Percentiles rank a stretch among this genome's conserved stretches.
phyloP scores from a whole-genome alignment of 2,329 filamentous ascomycete genomes.

The Allantophomopsis lycopodina region DNA sequence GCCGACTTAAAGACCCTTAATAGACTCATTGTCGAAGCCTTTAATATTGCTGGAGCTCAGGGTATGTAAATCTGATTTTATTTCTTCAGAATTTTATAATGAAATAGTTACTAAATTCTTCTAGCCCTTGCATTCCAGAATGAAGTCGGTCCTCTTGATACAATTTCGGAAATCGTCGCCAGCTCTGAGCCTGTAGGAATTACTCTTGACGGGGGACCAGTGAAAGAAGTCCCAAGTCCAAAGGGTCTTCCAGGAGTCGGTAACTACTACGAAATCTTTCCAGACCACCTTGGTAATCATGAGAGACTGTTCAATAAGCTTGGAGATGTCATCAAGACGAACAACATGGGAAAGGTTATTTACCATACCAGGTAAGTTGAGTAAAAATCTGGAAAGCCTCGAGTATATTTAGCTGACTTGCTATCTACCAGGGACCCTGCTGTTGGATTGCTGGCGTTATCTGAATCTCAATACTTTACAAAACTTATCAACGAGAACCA shows the following conservation, averaged over 20 bases:
- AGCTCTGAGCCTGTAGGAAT: conserved; percentile 2
- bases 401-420: no score
- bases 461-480: conserved; percentile 21
- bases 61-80: background rate
- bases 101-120: background rate
- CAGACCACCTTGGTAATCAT: conserved; percentile 23
- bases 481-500: conserved; percentile 19
- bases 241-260: conserved; percentile 19
- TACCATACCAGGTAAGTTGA: conserved; percentile 10
- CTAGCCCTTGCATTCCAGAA: conserved; percentile 3
- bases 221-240: conserved; percentile 9
- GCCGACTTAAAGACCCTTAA: conserved; percentile 2
- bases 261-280: conserved; percentile 21
- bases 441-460: conserved; percentile 17
- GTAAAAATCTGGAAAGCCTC: no score
- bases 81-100: no score
- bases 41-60: conserved; percentile 2
- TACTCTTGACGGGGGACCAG: conserved; percentile 2
- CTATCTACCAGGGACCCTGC: conserved; percentile 15
- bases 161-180: background rate
- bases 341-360: conserved; percentile 17
- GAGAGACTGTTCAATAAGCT: conserved; percentile 21
- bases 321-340: conserved; percentile 20
- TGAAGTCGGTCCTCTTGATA: background rate
- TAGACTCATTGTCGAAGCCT: conserved; percentile 2